Conservation (phyloP, 441 rosid species). For the Erysimum cheiri region DNA sequence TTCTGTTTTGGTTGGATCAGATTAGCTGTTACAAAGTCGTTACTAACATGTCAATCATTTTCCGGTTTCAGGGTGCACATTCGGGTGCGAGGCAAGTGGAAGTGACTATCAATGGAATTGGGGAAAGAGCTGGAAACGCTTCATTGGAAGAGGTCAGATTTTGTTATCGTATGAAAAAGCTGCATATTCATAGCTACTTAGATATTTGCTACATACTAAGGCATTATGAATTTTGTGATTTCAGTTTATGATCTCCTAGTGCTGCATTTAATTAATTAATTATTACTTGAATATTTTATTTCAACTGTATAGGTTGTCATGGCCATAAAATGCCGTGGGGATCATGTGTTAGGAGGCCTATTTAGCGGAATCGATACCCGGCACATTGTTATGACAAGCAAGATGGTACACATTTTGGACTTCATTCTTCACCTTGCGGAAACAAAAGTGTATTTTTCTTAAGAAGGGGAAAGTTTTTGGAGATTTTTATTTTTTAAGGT, state of each 20-base stretch:
- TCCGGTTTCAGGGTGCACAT: conserved; percentile 70
- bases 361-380: conserved; percentile 77
- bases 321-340: conserved; percentile 90
- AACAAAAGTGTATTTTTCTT: not conserved
- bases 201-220: not conserved
- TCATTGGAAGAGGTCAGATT: conserved; percentile 85
- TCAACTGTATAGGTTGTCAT: conserved; percentile 55
- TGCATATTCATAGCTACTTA: not conserved
- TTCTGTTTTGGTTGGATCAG: conserved; percentile 7
- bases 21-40: not conserved
- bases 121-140: conserved; percentile 98
- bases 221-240: not conserved
- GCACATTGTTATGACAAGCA: conserved; percentile 92
- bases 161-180: not conserved
- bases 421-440: not conserved
- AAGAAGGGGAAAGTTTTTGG: not conserved
- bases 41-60: conserved; percentile 32
- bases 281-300: not conserved
- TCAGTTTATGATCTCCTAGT: not conserved
- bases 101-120: conserved; percentile 94
- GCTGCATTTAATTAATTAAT: not conserved
- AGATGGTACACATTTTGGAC: conserved; percentile 65
- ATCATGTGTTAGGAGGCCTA: conserved; percentile 73
- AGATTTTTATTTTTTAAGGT: not conserved
- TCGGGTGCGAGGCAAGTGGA: conserved; percentile 95